Percentiles rank a stretch among this genome's conserved stretches.
Conservation (phyloP, 2,329 filamentous ascomycete species). For the Arachnomyces sp. region DNA sequence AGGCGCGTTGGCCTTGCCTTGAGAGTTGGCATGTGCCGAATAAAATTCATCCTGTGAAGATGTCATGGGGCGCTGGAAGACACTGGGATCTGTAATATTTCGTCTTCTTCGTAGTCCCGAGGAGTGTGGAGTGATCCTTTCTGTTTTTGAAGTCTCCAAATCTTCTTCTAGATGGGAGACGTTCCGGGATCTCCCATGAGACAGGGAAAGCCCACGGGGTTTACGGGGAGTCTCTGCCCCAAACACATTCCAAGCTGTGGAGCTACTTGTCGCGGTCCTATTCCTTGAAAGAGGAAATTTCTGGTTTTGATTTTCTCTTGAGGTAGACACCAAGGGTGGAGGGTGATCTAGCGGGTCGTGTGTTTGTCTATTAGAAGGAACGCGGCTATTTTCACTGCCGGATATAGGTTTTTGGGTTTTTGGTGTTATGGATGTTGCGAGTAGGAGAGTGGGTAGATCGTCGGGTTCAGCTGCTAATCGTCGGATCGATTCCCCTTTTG, state of each 20-base stretch:
- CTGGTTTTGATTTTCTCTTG: no score
- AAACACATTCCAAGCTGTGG: conserved; percentile 32
- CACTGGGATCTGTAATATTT: conserved; percentile 34
- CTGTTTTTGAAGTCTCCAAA: conserved; percentile 14
- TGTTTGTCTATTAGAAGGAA: conserved; percentile 21
- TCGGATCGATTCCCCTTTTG: conserved; percentile 30
- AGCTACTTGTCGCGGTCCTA: conserved; percentile 29
- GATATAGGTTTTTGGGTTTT: conserved; percentile 16
- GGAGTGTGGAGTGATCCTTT: conserved; percentile 19
- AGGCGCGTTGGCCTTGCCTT: background rate
- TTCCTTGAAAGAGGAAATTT: conserved; percentile 24
- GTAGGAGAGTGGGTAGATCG: conserved; percentile 42
- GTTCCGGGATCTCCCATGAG: conserved; percentile 17
- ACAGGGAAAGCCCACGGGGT: conserved; percentile 8
- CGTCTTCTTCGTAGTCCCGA: conserved; percentile 24
- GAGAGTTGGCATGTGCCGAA: background rate
- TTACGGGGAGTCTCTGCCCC: conserved; percentile 28
- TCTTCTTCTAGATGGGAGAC: conserved; percentile 20
- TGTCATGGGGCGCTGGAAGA: conserved; percentile 29
- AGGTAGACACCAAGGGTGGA: no score
- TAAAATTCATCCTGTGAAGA: conserved; percentile 20
- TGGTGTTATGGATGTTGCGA: conserved; percentile 33
- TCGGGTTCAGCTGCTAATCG: conserved; percentile 38
- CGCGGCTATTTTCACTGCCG: conserved; percentile 17
- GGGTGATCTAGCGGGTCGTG: conserved; percentile 4